These are phyloP conservation scores for Puccinia hordei DNA, from an alignment of 1,284 basidiomycete species.

Conservation along the genomic window DNA sequence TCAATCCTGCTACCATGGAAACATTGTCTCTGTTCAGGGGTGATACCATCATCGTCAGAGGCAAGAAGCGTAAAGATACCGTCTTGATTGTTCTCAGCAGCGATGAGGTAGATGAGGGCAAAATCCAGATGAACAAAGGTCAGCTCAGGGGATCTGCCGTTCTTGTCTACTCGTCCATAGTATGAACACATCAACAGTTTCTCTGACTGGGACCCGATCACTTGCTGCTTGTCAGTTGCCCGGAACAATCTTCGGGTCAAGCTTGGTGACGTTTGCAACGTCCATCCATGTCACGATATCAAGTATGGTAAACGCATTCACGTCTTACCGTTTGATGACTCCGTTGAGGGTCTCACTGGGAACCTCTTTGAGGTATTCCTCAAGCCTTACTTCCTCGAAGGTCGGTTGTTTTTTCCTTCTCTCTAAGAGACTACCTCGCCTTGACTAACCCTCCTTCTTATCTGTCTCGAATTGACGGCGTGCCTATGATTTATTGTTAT, in stretches of 20 bases:
- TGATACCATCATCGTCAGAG: constrained; percentile 83
- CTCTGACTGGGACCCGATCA: not conserved
- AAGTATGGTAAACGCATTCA: constrained; percentile 99
- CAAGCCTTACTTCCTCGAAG: constrained; percentile 99
- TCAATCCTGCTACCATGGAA: constrained; percentile 97
- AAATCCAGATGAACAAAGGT: constrained; percentile 95
- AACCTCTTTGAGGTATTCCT: constrained; percentile 99
- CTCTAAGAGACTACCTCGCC: not conserved
- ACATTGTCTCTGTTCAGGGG: constrained; percentile 88
- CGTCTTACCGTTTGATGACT: constrained; percentile 96
- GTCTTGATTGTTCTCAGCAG: constrained; percentile 93
- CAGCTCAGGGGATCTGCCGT: constrained; percentile 51
- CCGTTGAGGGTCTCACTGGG: constrained; percentile 87
- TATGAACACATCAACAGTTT: not conserved
- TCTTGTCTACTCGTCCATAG: too few species aligned
- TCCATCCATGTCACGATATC: constrained; percentile 95
- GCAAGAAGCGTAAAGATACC: constrained; percentile 59
- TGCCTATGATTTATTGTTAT: too few species aligned
- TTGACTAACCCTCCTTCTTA: not conserved
- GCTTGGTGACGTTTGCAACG: constrained; percentile 91
- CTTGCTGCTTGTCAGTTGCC: constrained; percentile 67
- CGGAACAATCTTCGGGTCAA: constrained; percentile 98
- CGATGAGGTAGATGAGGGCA: constrained; percentile 95
- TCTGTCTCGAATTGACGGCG: not conserved
- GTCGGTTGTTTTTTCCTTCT: constrained; percentile 60